Percentiles rank a stretch among this genome's conserved stretches.
These are phyloP conservation scores for Epichloe gansuensis DNA, from an alignment of 2,329 filamentous ascomycete species.

Conservation along the genomic window DNA sequence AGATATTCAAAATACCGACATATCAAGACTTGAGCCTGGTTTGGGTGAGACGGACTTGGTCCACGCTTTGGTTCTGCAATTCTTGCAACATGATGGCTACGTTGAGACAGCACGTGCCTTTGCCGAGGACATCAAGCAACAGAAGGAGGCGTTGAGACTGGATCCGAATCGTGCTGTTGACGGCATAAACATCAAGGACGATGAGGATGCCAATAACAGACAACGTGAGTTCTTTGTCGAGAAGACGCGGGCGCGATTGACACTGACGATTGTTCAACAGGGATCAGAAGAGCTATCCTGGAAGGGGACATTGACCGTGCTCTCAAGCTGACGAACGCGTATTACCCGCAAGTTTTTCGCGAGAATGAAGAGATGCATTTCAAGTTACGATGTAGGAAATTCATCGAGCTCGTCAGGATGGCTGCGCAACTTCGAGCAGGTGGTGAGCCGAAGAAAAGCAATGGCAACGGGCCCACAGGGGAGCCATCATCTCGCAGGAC, in stretches of 20 bases:
- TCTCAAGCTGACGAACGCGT: constrained; percentile 64
- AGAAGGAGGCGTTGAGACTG: constrained; percentile 57
- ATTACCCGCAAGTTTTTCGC: constrained; percentile 69
- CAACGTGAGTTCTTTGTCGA: constrained; percentile 50
- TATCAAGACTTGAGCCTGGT: constrained; percentile 48
- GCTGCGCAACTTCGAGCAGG: constrained; percentile 52
- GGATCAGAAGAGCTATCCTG: constrained; percentile 75
- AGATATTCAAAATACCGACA: constrained; percentile 46
- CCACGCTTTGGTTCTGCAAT: constrained; percentile 72
- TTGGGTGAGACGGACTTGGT: constrained; percentile 67
- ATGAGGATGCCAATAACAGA: constrained; percentile 74
- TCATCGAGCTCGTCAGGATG: constrained; percentile 83
- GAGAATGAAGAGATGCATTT: constrained; percentile 81
- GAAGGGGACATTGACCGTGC: constrained; percentile 88
- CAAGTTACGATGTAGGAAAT: constrained; percentile 76
- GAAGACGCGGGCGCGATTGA: background rate
- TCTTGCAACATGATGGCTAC: constrained; percentile 88
- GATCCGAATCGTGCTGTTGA: constrained; percentile 39
- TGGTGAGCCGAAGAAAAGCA: constrained; percentile 29
- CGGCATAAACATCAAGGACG: constrained; percentile 60
- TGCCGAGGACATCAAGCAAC: constrained; percentile 63
- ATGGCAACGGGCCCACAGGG: constrained; percentile 28
- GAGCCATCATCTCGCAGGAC: constrained; percentile 25
- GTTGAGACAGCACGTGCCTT: constrained; percentile 87
- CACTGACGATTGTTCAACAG: constrained; percentile 30